Percentiles rank a stretch among this genome's conserved stretches.
Evolutionary conservation across 2,329 filamentous ascomycete species (phyloP).

Genomic region (Colletotrichum orchidophilum): DNA sequence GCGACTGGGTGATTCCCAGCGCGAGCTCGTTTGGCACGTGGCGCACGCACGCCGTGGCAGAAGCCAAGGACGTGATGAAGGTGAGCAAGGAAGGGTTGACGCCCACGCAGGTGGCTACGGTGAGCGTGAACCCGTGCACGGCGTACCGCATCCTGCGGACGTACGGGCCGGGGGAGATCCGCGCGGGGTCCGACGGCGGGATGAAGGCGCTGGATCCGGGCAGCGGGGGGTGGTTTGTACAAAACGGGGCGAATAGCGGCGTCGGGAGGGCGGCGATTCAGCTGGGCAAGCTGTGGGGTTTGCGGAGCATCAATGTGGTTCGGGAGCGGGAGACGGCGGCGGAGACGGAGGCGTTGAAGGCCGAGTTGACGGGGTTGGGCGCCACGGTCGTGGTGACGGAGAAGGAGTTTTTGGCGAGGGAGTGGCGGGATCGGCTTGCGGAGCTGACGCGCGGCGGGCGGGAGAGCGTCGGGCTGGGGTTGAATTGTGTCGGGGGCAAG

Average conservation of each 20-base stretch:
- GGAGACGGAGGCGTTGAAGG: slow-evolving; percentile 68
- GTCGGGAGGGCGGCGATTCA: slow-evolving; percentile 94
- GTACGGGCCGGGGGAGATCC: slow-evolving; percentile 66
- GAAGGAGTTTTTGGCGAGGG: slow-evolving; percentile 61
- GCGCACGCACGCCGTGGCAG: slow-evolving; percentile 87
- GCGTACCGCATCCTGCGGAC: slow-evolving; percentile 93
- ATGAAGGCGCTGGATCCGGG: slow-evolving; percentile 56
- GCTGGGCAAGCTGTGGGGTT: slow-evolving; percentile 84
- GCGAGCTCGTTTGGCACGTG: slow-evolving; percentile 89
- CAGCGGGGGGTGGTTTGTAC: slow-evolving; percentile 88
- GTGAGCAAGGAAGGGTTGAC: slow-evolving; percentile 78
- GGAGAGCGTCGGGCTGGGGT: slow-evolving; percentile 77
- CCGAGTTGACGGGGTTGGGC: slow-evolving; percentile 63
- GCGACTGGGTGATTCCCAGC: slow-evolving; percentile 95
- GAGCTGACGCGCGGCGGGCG: slow-evolving; percentile 76
- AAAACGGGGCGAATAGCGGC: slow-evolving; percentile 95
- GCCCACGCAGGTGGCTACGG: slow-evolving; percentile 83
- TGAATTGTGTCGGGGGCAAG: slow-evolving; percentile 96
- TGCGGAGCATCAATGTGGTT: slow-evolving; percentile 90
- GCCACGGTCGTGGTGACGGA: slow-evolving; percentile 67
- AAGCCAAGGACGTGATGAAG: slow-evolving; percentile 66
- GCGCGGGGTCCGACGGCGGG: slow-evolving; percentile 50
- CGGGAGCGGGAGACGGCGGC: slow-evolving; percentile 73
- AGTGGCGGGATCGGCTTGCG: slow-evolving; percentile 69
- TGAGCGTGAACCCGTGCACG: slow-evolving; percentile 92